Evolutionary conservation across 2,329 filamentous ascomycete species (phyloP).

Genomic region (Fusarium nygamai): DNA sequence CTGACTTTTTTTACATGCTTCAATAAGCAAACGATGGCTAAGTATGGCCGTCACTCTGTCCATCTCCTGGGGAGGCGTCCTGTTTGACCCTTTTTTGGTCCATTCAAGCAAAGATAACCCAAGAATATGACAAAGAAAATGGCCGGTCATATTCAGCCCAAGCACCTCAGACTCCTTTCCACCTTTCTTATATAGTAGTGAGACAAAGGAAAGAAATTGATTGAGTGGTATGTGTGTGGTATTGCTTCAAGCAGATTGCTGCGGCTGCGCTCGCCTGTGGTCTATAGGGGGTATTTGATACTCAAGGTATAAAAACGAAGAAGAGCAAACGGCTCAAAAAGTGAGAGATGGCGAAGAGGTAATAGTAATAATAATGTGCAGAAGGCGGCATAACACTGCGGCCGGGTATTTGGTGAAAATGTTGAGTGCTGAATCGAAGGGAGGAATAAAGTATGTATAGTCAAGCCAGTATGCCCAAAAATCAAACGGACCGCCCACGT

Average conservation of each 20-base stretch:
- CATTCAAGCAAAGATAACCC: conserved; percentile 24
- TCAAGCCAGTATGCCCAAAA: conserved; percentile 41
- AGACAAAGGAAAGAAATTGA: conserved; percentile 47
- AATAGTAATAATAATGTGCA: conserved; percentile 37
- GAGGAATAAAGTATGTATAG: conserved; percentile 43
- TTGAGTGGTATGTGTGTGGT: conserved; percentile 41
- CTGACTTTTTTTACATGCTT: conserved; percentile 40
- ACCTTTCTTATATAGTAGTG: conserved; percentile 40
- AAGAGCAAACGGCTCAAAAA: conserved; percentile 35
- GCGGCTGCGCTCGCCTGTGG: conserved; percentile 46
- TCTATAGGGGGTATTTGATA: conserved; percentile 54
- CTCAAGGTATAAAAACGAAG: conserved; percentile 43
- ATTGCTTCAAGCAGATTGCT: conserved; percentile 45
- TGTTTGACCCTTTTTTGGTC: conserved; percentile 34
- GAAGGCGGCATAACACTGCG: conserved; percentile 31
- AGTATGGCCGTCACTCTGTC: conserved; percentile 1
- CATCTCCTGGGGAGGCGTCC: conserved; percentile 22
- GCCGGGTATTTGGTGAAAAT: conserved; percentile 45
- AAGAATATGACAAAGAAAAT: conserved; percentile 33
- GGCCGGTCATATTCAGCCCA: conserved; percentile 39
- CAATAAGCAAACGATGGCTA: conserved; percentile 31
- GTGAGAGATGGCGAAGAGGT: conserved; percentile 34
- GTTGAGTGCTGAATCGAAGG: conserved; percentile 41
- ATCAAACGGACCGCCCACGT: conserved; percentile 38
- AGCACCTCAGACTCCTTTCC: conserved; percentile 42